Evolutionary conservation across 202 grass and related monocot genomes (phyloP).

Genomic region (Carex arenaria): DNA sequence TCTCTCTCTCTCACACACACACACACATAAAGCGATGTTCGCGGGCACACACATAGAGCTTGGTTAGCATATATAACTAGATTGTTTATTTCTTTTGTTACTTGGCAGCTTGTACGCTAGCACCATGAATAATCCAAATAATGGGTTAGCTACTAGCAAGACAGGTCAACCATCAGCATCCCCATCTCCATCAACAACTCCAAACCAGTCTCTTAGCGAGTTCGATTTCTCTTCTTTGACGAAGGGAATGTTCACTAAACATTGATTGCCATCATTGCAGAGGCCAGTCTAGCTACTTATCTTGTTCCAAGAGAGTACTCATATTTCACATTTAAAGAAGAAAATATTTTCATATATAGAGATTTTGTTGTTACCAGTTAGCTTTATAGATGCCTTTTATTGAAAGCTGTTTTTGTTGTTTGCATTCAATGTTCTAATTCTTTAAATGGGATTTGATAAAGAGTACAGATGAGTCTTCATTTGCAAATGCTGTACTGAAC

Average conservation of each 20-base stretch:
- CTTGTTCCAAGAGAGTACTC: neutral
- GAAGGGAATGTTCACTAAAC: slow-evolving; percentile 72
- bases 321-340: neutral
- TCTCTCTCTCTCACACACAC: neutral
- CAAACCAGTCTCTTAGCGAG: slow-evolving; percentile 53
- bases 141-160: slow-evolving; percentile 24
- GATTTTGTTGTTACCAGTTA: slow-evolving; percentile 4
- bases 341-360: neutral
- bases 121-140: slow-evolving; percentile 37
- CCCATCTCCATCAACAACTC: slow-evolving; percentile 36
- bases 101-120: slow-evolving; percentile 36
- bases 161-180: slow-evolving; percentile 31
- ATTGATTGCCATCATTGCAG: slow-evolving; percentile 24
- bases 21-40: neutral
- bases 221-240: slow-evolving; percentile 92
- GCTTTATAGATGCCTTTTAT: neutral
- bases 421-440: slow-evolving; percentile 1
- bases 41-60: neutral
- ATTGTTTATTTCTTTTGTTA: neutral
- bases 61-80: neutral
- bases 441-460: neutral
- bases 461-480: neutral
- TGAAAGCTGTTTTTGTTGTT: slow-evolving; percentile 19
- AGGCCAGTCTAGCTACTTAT: neutral
- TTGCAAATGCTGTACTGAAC: neutral